phyloP scores from a whole-genome alignment of 306 rosid species.

The Luffa acutangula region DNA sequence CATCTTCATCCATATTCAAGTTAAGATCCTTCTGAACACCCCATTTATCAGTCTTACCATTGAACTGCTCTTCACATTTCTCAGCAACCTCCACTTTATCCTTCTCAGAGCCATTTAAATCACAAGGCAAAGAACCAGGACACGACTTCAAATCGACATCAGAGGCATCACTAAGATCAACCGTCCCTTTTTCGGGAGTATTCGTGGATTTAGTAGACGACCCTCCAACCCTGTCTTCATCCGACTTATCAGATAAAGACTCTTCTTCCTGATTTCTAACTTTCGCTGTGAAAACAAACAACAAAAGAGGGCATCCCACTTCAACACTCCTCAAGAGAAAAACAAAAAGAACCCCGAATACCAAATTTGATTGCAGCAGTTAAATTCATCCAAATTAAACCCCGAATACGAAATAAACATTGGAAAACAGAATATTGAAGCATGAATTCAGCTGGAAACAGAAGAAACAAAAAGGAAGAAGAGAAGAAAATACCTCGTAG shows the following conservation, averaged over 20 bases:
- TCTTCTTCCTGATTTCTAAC: slow-evolving; percentile 44
- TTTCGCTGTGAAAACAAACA: slow-evolving; percentile 45
- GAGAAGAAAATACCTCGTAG: slow-evolving; percentile 47
- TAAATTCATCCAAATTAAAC: not conserved
- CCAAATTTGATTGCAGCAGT: not conserved
- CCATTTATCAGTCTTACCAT: slow-evolving; percentile 22
- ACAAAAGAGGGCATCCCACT: not conserved
- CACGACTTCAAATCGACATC: slow-evolving; percentile 42
- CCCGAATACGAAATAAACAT: not conserved
- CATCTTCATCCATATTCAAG: slow-evolving; percentile 23
- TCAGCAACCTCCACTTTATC: slow-evolving; percentile 20
- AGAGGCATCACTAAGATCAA: slow-evolving; percentile 35
- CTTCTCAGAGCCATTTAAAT: slow-evolving; percentile 29
- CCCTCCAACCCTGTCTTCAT: slow-evolving; percentile 43
- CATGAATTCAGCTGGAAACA: not conserved
- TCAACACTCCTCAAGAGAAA: not conserved
- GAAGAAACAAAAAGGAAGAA: not conserved
- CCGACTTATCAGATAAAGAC: slow-evolving; percentile 44
- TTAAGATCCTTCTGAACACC: slow-evolving; percentile 24
- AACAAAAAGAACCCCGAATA: too few species aligned
- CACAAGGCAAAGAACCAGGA: slow-evolving; percentile 24
- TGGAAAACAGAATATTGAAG: not conserved
- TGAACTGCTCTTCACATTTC: slow-evolving; percentile 21
- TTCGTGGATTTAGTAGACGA: slow-evolving; percentile 31
- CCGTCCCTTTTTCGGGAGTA: slow-evolving; percentile 37